phyloP scores from a whole-genome alignment of 805 yeast genomes.

The Vanderwaltozyma polyspora region DNA sequence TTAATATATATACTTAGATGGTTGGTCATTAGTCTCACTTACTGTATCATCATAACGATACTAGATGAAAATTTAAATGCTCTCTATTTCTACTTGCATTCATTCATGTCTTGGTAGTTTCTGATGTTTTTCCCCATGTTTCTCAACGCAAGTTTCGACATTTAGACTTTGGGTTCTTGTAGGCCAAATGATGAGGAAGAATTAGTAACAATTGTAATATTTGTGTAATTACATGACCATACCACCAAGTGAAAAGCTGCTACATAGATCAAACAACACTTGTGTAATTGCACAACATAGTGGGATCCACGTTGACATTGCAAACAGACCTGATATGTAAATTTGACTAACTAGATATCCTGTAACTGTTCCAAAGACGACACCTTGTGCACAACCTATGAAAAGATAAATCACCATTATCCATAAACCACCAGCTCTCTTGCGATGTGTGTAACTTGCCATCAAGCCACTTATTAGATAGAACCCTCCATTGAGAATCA shows the following conservation, averaged over 20 bases:
- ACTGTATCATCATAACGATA: too few relatives aligned
- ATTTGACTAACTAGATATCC: constrained; percentile 69
- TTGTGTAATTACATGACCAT: constrained; percentile 9
- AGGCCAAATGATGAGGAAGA: too few relatives aligned
- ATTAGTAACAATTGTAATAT: too few relatives aligned
- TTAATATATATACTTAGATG: too few relatives aligned
- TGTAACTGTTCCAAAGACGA: constrained; percentile 61
- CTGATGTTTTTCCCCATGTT: too few relatives aligned
- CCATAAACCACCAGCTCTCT: constrained; percentile 29
- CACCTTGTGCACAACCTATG: constrained; percentile 53
- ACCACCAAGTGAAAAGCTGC: constrained; percentile 26
- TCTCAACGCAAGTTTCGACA: too few relatives aligned
- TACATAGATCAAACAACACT: constrained; percentile 53
- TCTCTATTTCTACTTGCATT: too few relatives aligned
- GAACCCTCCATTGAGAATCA: constrained; percentile 53
- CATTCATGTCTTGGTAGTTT: too few relatives aligned
- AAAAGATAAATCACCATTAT: constrained; percentile 38
- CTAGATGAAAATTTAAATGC: too few relatives aligned
- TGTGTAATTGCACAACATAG: constrained; percentile 66
- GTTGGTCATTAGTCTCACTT: too few relatives aligned
- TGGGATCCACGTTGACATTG: constrained; percentile 95
- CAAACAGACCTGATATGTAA: constrained; percentile 67
- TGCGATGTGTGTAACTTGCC: constrained; percentile 43
- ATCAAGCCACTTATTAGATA: constrained; percentile 54
- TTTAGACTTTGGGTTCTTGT: too few relatives aligned